phyloP scores from a whole-genome alignment of 1,139 yeast genomes.

The Taphrina deformans region DNA sequence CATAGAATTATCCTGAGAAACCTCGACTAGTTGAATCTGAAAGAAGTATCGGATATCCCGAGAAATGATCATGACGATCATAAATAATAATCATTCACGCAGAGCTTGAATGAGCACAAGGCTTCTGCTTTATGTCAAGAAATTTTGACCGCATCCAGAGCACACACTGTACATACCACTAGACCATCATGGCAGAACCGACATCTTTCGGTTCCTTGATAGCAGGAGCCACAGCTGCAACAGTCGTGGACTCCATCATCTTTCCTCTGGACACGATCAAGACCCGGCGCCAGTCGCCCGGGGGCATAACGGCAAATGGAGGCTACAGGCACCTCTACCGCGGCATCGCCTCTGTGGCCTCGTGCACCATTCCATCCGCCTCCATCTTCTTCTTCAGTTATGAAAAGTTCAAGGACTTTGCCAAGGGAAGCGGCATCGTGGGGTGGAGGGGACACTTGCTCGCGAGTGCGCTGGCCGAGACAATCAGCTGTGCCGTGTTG shows the following conservation, averaged over 20 bases:
- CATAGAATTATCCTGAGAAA: too few relatives aligned
- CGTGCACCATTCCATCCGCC: constrained; percentile 80
- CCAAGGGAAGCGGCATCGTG: not conserved
- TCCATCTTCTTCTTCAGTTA: constrained; percentile 32
- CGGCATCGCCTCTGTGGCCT: constrained; percentile 89
- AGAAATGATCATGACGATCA: not conserved
- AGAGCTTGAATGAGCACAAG: too few relatives aligned
- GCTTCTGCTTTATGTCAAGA: too few relatives aligned
- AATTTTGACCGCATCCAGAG: too few relatives aligned
- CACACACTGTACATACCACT: too few relatives aligned
- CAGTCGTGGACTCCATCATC: constrained; percentile 88
- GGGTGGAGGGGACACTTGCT: constrained; percentile 28
- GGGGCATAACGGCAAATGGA: constrained; percentile 88
- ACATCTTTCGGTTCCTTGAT: constrained; percentile 18
- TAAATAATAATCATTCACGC: too few relatives aligned
- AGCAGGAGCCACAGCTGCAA: constrained; percentile 89
- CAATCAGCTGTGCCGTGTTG: constrained; percentile 69
- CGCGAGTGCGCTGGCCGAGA: constrained; percentile 26
- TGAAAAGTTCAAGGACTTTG: constrained; percentile 27
- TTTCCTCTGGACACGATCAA: constrained; percentile 95
- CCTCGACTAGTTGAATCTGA: too few relatives aligned
- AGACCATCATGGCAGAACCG: constrained; percentile 20
- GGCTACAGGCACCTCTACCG: constrained; percentile 88
- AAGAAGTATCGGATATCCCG: not conserved
- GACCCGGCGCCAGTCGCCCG: constrained; percentile 90